These are phyloP conservation scores for Fusarium caatingaense DNA, from an alignment of 2,329 filamentous ascomycete genomes.

Conservation along the genomic window DNA sequence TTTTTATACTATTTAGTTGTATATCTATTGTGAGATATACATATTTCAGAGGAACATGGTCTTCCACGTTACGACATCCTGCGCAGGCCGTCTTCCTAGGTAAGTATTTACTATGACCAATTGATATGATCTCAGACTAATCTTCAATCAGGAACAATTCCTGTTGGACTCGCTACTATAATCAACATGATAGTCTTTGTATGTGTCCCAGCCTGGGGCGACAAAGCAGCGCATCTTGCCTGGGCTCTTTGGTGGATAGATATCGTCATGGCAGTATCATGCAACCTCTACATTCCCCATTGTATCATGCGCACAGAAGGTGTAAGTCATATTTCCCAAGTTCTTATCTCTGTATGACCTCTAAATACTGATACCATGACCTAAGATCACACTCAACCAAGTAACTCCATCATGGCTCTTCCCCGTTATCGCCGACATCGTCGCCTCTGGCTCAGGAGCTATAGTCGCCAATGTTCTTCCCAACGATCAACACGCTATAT, in stretches of 20 bases:
- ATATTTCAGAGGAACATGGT: conserved; percentile 70
- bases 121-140: conserved; percentile 43
- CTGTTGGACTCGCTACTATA: conserved; percentile 72
- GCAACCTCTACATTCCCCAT: conserved; percentile 62
- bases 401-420: conserved; percentile 72
- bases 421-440: conserved; percentile 71
- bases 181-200: conserved; percentile 69
- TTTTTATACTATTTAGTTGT: conserved; percentile 63
- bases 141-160: conserved; percentile 61
- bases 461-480: conserved; percentile 67
- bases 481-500: conserved; percentile 61
- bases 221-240: conserved; percentile 60
- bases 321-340: conserved; percentile 49
- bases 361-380: conserved; percentile 1
- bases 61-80: conserved; percentile 69
- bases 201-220: conserved; percentile 67
- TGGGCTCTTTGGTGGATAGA: conserved; percentile 68
- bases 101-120: background rate
- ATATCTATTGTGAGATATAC: conserved; percentile 68
- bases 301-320: conserved; percentile 52
- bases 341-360: conserved; percentile 40
- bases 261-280: conserved; percentile 57
- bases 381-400: conserved; percentile 44
- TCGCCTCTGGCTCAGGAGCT: conserved; percentile 68
- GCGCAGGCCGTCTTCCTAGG: conserved; percentile 59